Evolutionary conservation across 306 rosid genomes (phyloP).

Genomic region (Quercus suber): DNA sequence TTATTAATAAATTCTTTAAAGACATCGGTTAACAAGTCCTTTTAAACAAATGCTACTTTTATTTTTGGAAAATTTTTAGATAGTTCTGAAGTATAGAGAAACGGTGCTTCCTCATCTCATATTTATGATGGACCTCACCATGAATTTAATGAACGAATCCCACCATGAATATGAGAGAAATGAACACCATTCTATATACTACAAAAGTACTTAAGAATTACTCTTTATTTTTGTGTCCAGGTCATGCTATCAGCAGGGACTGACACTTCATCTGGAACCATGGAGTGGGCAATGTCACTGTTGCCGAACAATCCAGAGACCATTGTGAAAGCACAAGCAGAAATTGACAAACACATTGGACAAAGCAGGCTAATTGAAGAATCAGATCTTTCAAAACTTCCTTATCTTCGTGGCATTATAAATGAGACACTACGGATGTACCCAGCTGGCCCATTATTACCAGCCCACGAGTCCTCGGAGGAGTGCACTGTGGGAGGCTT

Average conservation of each 20-base stretch:
- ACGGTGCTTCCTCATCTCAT: too few species aligned
- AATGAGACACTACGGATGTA: constrained; percentile 43
- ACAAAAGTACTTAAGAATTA: too few species aligned
- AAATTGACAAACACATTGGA: constrained; percentile 11
- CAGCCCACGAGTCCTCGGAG: constrained; percentile 36
- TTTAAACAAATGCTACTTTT: too few species aligned
- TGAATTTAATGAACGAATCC: too few species aligned
- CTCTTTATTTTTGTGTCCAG: not conserved
- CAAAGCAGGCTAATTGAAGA: constrained; percentile 21
- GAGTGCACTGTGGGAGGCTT: constrained; percentile 35
- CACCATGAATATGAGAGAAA: too few species aligned
- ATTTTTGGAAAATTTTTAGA: too few species aligned
- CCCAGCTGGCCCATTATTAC: constrained; percentile 28
- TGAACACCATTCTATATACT: too few species aligned
- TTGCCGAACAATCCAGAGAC: constrained; percentile 27
- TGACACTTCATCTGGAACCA: constrained; percentile 21
- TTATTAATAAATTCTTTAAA: too few species aligned
- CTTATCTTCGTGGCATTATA: constrained; percentile 18
- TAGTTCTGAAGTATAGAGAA: too few species aligned
- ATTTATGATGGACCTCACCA: too few species aligned
- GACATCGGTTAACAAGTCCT: too few species aligned
- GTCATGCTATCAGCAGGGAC: constrained; percentile 22
- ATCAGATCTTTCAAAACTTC: constrained; percentile 26
- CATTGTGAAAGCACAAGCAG: constrained; percentile 15
- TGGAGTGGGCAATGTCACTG: constrained; percentile 39